Percentiles rank a stretch among this genome's conserved stretches.
These are phyloP conservation scores for Phytophthora colocasiae DNA, from an alignment of 352 stramenopile species.

Conservation along the genomic window DNA sequence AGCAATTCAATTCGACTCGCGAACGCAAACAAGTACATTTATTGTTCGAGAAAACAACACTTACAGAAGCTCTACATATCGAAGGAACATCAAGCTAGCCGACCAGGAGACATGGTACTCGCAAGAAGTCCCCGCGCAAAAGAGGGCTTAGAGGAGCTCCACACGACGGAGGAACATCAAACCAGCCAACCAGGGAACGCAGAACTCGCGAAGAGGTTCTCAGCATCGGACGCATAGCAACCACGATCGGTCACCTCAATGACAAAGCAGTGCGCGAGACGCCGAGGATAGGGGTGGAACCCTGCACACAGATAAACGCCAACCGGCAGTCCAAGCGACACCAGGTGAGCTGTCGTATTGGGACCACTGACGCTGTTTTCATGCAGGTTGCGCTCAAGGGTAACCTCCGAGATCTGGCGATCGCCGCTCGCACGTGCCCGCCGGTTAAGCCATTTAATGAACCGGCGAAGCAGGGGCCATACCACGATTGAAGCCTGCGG, in stretches of 20 bases:
- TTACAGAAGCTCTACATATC: no score
- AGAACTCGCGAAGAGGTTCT: background rate
- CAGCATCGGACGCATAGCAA: background rate
- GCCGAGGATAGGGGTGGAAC: background rate
- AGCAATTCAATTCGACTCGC: no score
- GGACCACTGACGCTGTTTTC: background rate
- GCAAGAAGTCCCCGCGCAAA: no score
- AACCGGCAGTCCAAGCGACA: background rate
- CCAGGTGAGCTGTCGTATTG: background rate
- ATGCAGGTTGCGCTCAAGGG: background rate
- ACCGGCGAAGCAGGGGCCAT: background rate
- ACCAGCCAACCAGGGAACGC: background rate
- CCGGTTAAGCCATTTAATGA: background rate
- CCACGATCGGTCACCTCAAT: background rate
- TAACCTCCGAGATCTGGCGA: background rate
- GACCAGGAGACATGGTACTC: background rate
- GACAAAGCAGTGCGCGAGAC: background rate
- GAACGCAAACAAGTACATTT: no score
- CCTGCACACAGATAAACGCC: background rate
- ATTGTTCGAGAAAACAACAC: no score
- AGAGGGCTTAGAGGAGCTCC: background rate
- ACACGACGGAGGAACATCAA: background rate
- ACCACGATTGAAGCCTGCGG: background rate
- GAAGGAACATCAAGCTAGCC: no score
- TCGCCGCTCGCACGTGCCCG: background rate